These are phyloP conservation scores for Crucibulum laeve DNA, from an alignment of 768 basidiomycete species.

Conservation along the genomic window DNA sequence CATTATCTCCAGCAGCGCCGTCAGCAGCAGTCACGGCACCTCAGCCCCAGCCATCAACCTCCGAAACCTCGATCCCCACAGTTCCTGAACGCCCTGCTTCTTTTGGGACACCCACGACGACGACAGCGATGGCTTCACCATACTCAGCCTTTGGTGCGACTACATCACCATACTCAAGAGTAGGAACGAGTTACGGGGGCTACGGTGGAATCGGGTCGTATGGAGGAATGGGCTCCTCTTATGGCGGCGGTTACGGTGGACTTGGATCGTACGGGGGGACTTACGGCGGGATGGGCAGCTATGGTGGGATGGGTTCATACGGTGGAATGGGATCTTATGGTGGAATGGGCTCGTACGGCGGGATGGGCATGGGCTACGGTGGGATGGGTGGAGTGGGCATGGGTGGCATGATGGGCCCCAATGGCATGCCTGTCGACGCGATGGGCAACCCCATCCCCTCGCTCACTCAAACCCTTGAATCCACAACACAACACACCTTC, in stretches of 20 bases:
- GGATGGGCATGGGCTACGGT: conserved; percentile 22
- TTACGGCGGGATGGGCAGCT: conserved; percentile 16
- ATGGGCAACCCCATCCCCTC: conserved; percentile 47
- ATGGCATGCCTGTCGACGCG: conserved; percentile 38
- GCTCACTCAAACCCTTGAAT: conserved; percentile 76
- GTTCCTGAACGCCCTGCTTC: conserved; percentile 59
- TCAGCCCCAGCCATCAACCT: conserved; percentile 15
- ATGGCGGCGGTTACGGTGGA: conserved; percentile 17
- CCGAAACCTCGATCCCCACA: conserved; percentile 33
- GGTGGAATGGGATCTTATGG: conserved; percentile 24
- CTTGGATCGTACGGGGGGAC: conserved; percentile 17
- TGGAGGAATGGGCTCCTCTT: conserved; percentile 28
- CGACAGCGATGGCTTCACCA: conserved; percentile 31
- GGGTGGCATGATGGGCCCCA: conserved; percentile 15
- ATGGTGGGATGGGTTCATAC: conserved; percentile 18
- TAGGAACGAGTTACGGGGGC: conserved; percentile 23
- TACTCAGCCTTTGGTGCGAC: conserved; percentile 30
- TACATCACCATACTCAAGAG: conserved; percentile 39
- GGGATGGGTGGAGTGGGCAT: conserved; percentile 29
- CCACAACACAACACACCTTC: conserved; percentile 83
- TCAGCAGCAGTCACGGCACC: conserved; percentile 16
- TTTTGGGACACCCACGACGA: conserved; percentile 28
- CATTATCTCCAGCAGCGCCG: conserved; percentile 17
- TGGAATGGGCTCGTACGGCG: conserved; percentile 35
- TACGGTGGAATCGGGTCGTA: conserved; percentile 20